Evolutionary conservation across 202 grass and related monocot species (phyloP), one percentile per base, ranked within the genome.

Genomic region (Eragrostis tef): DNA sequence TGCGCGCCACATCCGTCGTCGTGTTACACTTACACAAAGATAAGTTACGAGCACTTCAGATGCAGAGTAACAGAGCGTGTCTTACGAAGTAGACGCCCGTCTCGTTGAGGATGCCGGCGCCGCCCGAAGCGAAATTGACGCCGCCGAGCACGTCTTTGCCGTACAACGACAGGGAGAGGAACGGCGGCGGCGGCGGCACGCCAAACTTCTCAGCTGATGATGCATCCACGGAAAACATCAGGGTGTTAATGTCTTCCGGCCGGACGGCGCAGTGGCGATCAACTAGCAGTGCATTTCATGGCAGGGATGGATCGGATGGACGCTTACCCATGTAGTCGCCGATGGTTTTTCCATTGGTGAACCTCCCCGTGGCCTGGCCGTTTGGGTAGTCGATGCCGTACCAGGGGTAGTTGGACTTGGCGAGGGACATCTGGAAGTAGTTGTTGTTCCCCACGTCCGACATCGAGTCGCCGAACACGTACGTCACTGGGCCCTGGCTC

Each of bases 401-500:
- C 90, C 92, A 91, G 13, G 95, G 92, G 81, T 93, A 93, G 82
- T 98, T 86, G 42, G 88, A 85, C 71, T 91, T 98, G 71, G 90
- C 92, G 21, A 94, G 88, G 56, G 92, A 93, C 45, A 91, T 70
- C 31, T 74, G 86, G 82, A 93, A 91, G 81, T 85, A 89, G 63
- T 98, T 98, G 85, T 98, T 94, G 83, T 93, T 98, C 24, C 95
- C 92, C 39, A 94, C 90, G 13, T 98, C 94, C 4, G 92, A 92
- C 88, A 98, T 89, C 29, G 92, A 98, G 89, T 98, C 94, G 25
- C 94, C 94, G 64, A 98, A 98, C 76, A 98, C 89, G 64, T 86
- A 98, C 0, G 78, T 78, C 83, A 97, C 91, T 0, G 94, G 86
- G 5, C 81, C 88, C 14, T 4, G 49, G 9, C 14, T 49, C 29